Evolutionary conservation across 805 yeast species (phyloP), one percentile per base, ranked within the genome.

Genomic region (Ascoidea asiatica): DNA sequence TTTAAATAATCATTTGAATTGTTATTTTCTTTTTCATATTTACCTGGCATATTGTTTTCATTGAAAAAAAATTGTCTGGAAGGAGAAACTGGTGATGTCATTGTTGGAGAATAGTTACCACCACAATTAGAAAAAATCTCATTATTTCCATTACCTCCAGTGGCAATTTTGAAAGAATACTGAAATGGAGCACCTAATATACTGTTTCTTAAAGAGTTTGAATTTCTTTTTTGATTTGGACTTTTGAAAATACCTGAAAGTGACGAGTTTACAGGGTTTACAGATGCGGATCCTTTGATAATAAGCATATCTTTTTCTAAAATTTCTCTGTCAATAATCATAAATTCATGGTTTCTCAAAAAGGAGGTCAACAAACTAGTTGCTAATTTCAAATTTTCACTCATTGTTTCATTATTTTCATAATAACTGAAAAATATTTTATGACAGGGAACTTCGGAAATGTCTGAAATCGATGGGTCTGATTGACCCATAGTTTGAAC

Each of bases 401-500:
- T 15, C 8, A 11, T 29, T 15, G 2, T 29, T 11, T 29, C 35
- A 29, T 29, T 15, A 11, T 29, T 29, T 29, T 8, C 4, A 29
- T 11, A 3, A 15, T 29, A 29, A 29, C 35, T 29, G 2, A 29
- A 29, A 29, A 29, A 8, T 11, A 29, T 8, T 29, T 29, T 29
- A 11, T 29, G 35, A 29, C 35, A 29, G 15, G 35, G 15, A 11
- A 29, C 35, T 29, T 29, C 35, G 15, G 8, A 11, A 15, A 15
- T 11, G 15, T 29, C 35, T 29, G 2, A 29, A 29, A 8, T 29
- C 35, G 35, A 29, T 29, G 15, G 35, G n/a, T n/a, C 35, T 29
- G 35, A 29, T 11, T 29, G 15, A 18, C 70, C 63, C n/a, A n/a
- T n/a, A n/a, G n/a, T n/a, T 43, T 65, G 63, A 5, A 79, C 55